phyloP scores from a whole-genome alignment of 495 filamentous ascomycete genomes.

The Umbilicaria muhlenbergii region DNA sequence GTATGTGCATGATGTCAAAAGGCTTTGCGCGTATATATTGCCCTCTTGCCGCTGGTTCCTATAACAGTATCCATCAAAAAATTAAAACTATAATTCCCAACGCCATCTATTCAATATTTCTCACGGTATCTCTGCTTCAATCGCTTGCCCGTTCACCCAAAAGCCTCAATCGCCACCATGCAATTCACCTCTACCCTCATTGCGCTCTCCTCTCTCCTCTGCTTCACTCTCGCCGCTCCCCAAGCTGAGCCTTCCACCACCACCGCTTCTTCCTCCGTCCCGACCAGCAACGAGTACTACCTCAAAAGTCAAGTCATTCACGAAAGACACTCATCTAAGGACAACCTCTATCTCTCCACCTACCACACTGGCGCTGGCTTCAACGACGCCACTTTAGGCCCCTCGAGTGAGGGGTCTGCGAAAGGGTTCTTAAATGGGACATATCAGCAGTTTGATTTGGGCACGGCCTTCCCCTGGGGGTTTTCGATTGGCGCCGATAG shows the following conservation, averaged over 20 bases:
- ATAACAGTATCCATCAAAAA: no score
- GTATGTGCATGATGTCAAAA: no score
- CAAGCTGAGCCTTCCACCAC: not conserved
- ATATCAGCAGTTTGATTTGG: slow-evolving; percentile 20
- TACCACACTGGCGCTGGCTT: slow-evolving; percentile 34
- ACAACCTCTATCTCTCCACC: slow-evolving; percentile 27
- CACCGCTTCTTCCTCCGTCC: slow-evolving; percentile 7
- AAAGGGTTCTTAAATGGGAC: slow-evolving; percentile 28
- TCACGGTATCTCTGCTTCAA: no score
- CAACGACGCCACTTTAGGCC: slow-evolving; percentile 27
- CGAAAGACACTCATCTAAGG: slow-evolving; percentile 13
- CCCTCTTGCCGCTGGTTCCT: no score
- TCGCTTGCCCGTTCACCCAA: no score
- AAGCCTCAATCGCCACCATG: no score
- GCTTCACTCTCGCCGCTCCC: no score
- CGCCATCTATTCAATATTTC: no score
- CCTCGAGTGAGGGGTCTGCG: slow-evolving; percentile 14
- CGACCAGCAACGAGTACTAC: slow-evolving; percentile 19
- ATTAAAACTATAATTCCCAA: no score
- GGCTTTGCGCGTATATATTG: no score
- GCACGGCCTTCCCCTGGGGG: slow-evolving; percentile 23
- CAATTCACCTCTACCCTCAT: no score
- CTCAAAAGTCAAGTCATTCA: slow-evolving; percentile 23
- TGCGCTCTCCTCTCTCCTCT: no score
- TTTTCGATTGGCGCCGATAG: slow-evolving; percentile 15